These are phyloP conservation scores for Pythium biforme DNA, from an alignment of 352 stramenopile genomes.

Conservation along the genomic window DNA sequence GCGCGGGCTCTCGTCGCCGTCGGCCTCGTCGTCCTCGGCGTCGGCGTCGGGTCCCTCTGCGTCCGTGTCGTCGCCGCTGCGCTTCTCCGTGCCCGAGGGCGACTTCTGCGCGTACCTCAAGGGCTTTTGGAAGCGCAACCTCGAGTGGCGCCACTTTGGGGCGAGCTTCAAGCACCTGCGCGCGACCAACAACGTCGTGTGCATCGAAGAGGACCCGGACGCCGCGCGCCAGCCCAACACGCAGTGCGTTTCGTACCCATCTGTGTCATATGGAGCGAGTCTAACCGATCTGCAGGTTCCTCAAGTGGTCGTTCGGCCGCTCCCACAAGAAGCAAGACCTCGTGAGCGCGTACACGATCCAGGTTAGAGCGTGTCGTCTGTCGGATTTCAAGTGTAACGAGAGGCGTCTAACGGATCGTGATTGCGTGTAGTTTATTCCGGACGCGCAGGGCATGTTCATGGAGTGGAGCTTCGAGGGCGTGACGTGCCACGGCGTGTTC, in stretches of 20 bases:
- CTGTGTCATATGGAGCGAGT: no score
- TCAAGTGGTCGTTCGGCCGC: conserved; percentile 78
- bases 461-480: conserved; percentile 85
- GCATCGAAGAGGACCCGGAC: conserved; percentile 72
- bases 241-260: conserved; percentile 37
- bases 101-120: conserved; percentile 75
- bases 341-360: conserved; percentile 73
- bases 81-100: conserved; percentile 58
- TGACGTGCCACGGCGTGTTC: conserved; percentile 82
- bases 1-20: conserved; percentile 3
- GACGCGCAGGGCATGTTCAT: conserved; percentile 79
- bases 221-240: conserved; percentile 73
- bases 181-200: conserved; percentile 79
- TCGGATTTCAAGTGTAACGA: no score
- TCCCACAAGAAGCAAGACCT: conserved; percentile 73
- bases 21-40: background rate
- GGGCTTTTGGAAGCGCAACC: conserved; percentile 81
- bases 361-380: no score
- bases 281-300: no score
- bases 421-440: conserved; percentile 71
- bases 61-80: conserved; percentile 11
- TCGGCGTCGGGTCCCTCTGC: background rate
- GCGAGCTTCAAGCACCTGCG: conserved; percentile 74
- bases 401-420: no score
- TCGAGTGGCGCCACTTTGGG: conserved; percentile 80